Conservation (phyloP, 1,284 basidiomycete genomes). For the Cryptococcus maquisensis region DNA sequence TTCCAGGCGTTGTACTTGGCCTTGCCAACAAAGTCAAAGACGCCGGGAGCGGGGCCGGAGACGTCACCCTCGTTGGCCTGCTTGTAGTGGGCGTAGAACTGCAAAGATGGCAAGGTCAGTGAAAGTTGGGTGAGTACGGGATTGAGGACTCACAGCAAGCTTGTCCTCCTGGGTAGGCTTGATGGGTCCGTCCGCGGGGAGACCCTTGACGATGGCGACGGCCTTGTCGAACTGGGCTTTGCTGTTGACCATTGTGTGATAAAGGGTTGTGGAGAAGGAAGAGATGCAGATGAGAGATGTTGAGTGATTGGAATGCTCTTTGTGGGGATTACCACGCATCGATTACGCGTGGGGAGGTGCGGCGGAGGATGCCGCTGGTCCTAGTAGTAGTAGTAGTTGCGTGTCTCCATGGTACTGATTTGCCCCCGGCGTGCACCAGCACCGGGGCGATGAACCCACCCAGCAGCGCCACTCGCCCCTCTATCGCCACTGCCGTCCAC, state of each 20-base stretch:
- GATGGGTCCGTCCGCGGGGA: constrained; percentile 77
- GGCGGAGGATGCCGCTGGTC: too few relatives aligned
- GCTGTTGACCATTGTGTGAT: background rate
- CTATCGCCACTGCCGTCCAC: too few relatives aligned
- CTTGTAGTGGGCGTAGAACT: constrained; percentile 94
- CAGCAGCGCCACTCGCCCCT: too few relatives aligned
- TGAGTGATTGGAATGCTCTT: too few relatives aligned
- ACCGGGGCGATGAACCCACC: too few relatives aligned
- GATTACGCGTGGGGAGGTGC: too few relatives aligned
- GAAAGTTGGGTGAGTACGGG: background rate
- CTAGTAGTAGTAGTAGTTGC: too few relatives aligned
- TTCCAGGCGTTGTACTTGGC: constrained; percentile 74
- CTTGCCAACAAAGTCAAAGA: constrained; percentile 49
- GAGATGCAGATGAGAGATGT: too few relatives aligned
- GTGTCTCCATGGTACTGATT: too few relatives aligned
- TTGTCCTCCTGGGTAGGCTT: constrained; percentile 70
- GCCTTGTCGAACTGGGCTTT: constrained; percentile 61
- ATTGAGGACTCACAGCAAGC: constrained; percentile 58
- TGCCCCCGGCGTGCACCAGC: too few relatives aligned
- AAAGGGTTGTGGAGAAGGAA: too few relatives aligned
- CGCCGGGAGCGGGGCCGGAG: constrained; percentile 40
- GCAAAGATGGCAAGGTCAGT: background rate
- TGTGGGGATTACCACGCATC: too few relatives aligned
- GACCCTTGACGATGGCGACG: constrained; percentile 58
- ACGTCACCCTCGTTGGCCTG: constrained; percentile 69